Percentiles rank a stretch among this genome's conserved stretches.
phyloP scores from a whole-genome alignment of 1,139 yeast genomes.

The Blastobotrys ciferrii region DNA sequence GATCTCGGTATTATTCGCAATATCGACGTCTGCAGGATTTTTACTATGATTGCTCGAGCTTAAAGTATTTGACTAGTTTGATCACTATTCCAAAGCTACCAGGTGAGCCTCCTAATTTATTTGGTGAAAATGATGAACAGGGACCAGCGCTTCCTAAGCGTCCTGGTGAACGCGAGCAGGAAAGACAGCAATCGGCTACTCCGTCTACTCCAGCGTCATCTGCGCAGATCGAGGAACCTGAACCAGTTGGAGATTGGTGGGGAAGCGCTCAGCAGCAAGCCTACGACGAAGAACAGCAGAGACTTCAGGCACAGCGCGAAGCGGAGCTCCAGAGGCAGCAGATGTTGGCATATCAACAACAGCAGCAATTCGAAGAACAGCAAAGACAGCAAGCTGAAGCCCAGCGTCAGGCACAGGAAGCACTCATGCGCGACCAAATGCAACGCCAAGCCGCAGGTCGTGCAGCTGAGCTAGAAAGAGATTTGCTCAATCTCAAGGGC shows the following conservation, averaged over 20 bases:
- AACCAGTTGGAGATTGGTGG: constrained; percentile 48
- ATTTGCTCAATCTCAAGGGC: constrained; percentile 67
- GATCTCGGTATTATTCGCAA: constrained; percentile 73
- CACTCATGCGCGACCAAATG: constrained; percentile 62
- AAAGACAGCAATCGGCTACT: constrained; percentile 28
- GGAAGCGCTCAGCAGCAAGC: constrained; percentile 40
- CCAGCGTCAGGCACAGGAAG: constrained; percentile 76
- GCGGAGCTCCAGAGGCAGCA: constrained; percentile 49
- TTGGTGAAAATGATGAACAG: constrained; percentile 38
- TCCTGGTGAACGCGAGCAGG: constrained; percentile 39
- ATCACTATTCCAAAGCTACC: constrained; percentile 85
- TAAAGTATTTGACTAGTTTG: constrained; percentile 77
- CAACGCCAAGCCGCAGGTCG: constrained; percentile 78
- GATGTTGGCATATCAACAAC: constrained; percentile 53
- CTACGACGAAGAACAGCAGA: constrained; percentile 51
- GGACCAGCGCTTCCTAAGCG: constrained; percentile 47
- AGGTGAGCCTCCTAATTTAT: constrained; percentile 64
- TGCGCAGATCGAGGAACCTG: constrained; percentile 22
- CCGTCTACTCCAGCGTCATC: constrained; percentile 48
- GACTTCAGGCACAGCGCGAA: constrained; percentile 49
- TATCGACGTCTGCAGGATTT: constrained; percentile 78
- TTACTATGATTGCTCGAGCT: constrained; percentile 85
- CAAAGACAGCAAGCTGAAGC: constrained; percentile 67
- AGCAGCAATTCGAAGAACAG: constrained; percentile 66
- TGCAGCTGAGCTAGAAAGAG: constrained; percentile 80